Conservation (phyloP, 78 protist species). For the Ministeria vibrans region DNA sequence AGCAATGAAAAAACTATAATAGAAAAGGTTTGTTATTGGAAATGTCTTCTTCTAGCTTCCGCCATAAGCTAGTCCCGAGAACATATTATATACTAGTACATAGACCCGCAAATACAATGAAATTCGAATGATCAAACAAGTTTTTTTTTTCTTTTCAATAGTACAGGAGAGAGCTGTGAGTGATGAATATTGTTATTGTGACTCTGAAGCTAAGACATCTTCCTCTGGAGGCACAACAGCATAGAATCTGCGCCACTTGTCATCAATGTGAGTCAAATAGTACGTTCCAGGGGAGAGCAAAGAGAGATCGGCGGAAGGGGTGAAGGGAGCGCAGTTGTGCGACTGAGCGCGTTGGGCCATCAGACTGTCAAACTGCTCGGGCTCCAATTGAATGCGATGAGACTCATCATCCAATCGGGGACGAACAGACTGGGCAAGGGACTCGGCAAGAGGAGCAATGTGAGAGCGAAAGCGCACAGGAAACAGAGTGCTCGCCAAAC, state of each 20-base stretch:
- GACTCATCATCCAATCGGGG: constrained; percentile 52
- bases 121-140: too few relatives aligned
- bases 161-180: too few relatives aligned
- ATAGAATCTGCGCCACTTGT: constrained; percentile 51
- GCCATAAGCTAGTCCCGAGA: too few relatives aligned
- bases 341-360: constrained; percentile 51
- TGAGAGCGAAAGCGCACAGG: constrained; percentile 49
- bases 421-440: background rate
- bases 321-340: constrained; percentile 38
- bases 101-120: too few relatives aligned
- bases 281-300: constrained; percentile 70
- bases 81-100: too few relatives aligned
- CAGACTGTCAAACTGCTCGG: constrained; percentile 36
- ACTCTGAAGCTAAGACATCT: too few relatives aligned
- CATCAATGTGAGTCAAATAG: constrained; percentile 53
- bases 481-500: constrained; percentile 81
- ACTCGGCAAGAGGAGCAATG: constrained; percentile 27
- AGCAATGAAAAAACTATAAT: too few relatives aligned
- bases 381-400: constrained; percentile 45
- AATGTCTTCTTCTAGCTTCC: too few relatives aligned
- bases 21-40: too few relatives aligned
- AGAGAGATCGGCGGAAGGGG: constrained; percentile 33
- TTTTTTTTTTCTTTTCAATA: too few relatives aligned
- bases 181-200: too few relatives aligned
- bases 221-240: too few relatives aligned